Base-by-base conservation (phyloP, 192 early-diverging fungal genomes). In the Glomus cerebriforme region DNA sequence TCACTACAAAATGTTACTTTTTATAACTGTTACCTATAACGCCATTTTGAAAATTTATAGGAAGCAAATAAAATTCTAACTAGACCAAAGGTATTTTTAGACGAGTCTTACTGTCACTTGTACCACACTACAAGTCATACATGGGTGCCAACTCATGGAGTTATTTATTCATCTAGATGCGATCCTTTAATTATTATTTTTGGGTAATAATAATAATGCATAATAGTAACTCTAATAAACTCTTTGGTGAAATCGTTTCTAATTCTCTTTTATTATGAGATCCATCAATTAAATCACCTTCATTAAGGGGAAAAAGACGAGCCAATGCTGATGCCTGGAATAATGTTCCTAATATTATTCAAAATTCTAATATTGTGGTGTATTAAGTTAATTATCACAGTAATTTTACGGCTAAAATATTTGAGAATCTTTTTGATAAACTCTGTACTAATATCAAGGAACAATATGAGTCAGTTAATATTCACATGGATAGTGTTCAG, bases 1-100 rank as follows among this genome's bases (percentile, higher is more conserved):
- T 47, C 29, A 34, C 17, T n/a, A 19, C 43, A 15, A 47, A 73
- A 73, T 58, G 12, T 73, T 34, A 26, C 47, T 24, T 73, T 73
- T 15, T 47, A n/a, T 22, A 59, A 27, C 49, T 59, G 71, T 54
- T 73, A 73, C 49, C 54, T 73, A 68, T 4, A 47, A 47, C 2
- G 27, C 1, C 47, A 13, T 0, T 73, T 73, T 45, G 47, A 54
- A 24, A 73, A 73, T 58, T 73, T 73, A 31, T 26, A 73, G 49
- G 49, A 47, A 4, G 49, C 1, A 29, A 73, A 73, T 15, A 73
- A 73, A 27, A 26, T 73, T 73, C 71, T 47, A n/a, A 73, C 27
- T 54, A 73, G 71, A 15, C 39, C 29, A 58, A 26, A 73, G 54
- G 49, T 73, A 26, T 73, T 73, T 59, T 73, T 73, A 13, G 34